These are phyloP conservation scores for Parathielavia hyrcaniae DNA, from an alignment of 495 filamentous ascomycete genomes.

Conservation along the genomic window DNA sequence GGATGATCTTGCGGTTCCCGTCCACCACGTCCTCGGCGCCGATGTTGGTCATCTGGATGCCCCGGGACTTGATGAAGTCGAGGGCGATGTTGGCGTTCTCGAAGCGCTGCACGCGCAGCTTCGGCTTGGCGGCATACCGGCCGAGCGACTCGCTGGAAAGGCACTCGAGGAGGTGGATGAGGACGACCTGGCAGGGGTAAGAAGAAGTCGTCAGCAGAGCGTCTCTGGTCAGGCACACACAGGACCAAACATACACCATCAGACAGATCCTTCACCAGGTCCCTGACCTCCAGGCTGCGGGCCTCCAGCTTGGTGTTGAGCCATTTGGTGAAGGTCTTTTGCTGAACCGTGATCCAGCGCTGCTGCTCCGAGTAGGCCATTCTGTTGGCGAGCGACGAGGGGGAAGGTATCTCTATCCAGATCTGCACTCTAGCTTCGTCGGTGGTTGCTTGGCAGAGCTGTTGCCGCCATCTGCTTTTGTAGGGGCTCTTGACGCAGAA, in stretches of 20 bases:
- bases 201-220: slow-evolving; percentile 2
- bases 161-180: slow-evolving; percentile 95
- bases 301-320: slow-evolving; percentile 88
- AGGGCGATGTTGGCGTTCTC: slow-evolving; percentile 97
- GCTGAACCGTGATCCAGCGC: slow-evolving; percentile 92
- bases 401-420: slow-evolving; percentile 12
- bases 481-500: slow-evolving; percentile 3
- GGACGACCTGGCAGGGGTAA: slow-evolving; percentile 58
- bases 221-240: neutral
- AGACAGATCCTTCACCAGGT: slow-evolving; percentile 80
- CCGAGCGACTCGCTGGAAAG: slow-evolving; percentile 89
- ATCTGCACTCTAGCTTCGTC: slow-evolving; percentile 12
- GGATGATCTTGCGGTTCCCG: slow-evolving; percentile 93
- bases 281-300: slow-evolving; percentile 67
- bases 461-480: slow-evolving; percentile 17
- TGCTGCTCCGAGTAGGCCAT: slow-evolving; percentile 61
- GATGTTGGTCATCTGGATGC: slow-evolving; percentile 97
- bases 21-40: slow-evolving; percentile 98
- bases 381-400: slow-evolving; percentile 28
- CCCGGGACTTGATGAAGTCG: slow-evolving; percentile 81
- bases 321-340: slow-evolving; percentile 99
- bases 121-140: slow-evolving; percentile 90
- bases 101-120: slow-evolving; percentile 92
- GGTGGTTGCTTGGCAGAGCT: slow-evolving; percentile 7
- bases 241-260: slow-evolving; percentile 65